Base-by-base conservation (phyloP, 768 basidiomycete genomes). In the Tylopilus balloui region DNA sequence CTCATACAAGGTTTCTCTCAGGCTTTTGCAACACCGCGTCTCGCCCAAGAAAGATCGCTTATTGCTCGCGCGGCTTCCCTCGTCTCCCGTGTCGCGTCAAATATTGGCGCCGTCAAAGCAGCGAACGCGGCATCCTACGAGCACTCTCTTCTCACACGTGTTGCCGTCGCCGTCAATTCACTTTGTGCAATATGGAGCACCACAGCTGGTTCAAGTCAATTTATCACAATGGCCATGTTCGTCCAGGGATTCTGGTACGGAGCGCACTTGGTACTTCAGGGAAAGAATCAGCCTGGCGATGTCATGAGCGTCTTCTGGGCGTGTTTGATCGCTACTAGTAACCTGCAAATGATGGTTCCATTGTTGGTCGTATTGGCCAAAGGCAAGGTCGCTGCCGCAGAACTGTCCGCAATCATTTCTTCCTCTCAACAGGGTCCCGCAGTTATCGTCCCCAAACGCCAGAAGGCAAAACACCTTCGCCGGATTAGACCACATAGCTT, bases 281-380 rank as follows among this genome's bases (percentile, higher is more conserved):
- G 86, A 14, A 80, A 75, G 53, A 75, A 81, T 45, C 70, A 70
- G 4, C 71, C 87, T 0, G 92, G 92, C 1, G 79, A 85, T 29
- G 88, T 97, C 54, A 94, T 93, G 86, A 84, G 88, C n/a, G 91
- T 94, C 44, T 99, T 98, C 67, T 98, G 95, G 94, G 93, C 95
- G 0, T 93, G 91, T 64, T 73, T 97, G 19, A 88, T 97, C 52
- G 92, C 91, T 0, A 86, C 88, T 1, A 84, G 79, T 57, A 92
- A 91, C 65, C 70, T 96, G 3, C 92, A 96, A 64, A 82, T 87
- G 77, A 83, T 83, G 59, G 81, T 97, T 10, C 92, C 93, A 0
- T 82, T 88, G 52, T 71, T 91, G 57, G 84, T 93, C 53, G 69
- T 75, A 25, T 70, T 96, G 37, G 55, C 57, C 47, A 68, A 67